Base-by-base conservation (phyloP, 2,329 filamentous ascomycete genomes). In the Fusarium incarnatum region DNA sequence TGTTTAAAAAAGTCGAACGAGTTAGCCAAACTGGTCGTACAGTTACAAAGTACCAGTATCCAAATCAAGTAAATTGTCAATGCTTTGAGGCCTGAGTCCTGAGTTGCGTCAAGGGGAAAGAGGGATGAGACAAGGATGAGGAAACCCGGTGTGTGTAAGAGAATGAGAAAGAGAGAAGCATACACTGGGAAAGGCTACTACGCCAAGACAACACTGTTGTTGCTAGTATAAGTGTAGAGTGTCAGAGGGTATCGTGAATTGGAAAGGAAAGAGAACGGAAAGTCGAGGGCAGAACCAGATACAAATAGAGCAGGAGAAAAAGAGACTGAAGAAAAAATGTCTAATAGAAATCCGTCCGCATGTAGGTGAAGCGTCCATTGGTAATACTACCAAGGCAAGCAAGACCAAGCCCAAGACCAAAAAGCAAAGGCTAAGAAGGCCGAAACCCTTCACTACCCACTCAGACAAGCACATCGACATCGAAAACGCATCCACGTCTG, bases 401-500 rank as follows among this genome's bases (percentile, higher is more conserved):
- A 25, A 52, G 28, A 8, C 28, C 28, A 30, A 30, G 28, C 5
- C 28, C 28, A 30, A 32, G 30, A 50, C 41, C 41, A 34, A 32
- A 57, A 45, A 53, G 49, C 49, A 49, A 60, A 56, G 54, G 46
- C 46, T 58, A 58, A 32, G 25, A 46, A 40, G 60, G 44, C 52
- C 34, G 40, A 56, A 58, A 34, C 60, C 66, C 49, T 63, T 59
- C 54, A 63, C 59, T 59, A 57, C 50, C 59, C 66, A 60, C 56
- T 64, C 66, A 66, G 57, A 71, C 57, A 60, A 63, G 53, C 42
- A 60, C 58, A 64, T 64, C 56, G 27, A 45, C 49, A 71, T 71
- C 68, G 47, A 59, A 62, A 65, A 68, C 67, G 64, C 60, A 74
- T 70, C 70, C 64, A 71, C 64, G 68, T 71, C 68, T 71, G 68